Conservation (phyloP, 2,329 filamentous ascomycete species). For the Penicillium crustosum region DNA sequence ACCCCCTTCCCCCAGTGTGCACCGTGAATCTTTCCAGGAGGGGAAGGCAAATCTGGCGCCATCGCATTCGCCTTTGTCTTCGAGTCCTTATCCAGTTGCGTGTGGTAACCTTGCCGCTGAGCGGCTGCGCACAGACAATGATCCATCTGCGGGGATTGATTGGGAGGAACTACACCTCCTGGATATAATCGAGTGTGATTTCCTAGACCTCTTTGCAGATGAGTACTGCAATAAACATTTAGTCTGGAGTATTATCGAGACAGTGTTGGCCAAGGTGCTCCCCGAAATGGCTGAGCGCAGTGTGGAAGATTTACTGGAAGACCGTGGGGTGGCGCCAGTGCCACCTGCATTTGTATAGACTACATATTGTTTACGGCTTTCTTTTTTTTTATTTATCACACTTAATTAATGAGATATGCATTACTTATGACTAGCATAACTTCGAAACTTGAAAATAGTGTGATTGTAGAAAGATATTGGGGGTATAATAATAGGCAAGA, state of each 20-base stretch:
- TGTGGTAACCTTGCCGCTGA: constrained; percentile 8
- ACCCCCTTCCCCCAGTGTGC: constrained; percentile 8
- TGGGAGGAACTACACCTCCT: constrained; percentile 54
- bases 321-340: constrained; percentile 55
- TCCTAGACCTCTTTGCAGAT: constrained; percentile 75
- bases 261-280: constrained; percentile 76
- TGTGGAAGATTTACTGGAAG: constrained; percentile 70
- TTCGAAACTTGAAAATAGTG: neutral
- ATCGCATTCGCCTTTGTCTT: neutral
- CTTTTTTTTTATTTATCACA: neutral
- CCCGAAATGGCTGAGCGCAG: constrained; percentile 77
- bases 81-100: neutral
- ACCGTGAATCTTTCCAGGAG: constrained; percentile 5
- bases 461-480: constrained; percentile 4
- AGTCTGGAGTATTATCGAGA: constrained; percentile 77
- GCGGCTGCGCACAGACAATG: constrained; percentile 16
- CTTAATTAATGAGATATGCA: constrained; percentile 13
- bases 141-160: constrained; percentile 24
- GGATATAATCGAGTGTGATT: constrained; percentile 59
- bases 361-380: neutral
- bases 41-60: constrained; percentile 3
- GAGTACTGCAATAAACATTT: constrained; percentile 91
- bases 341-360: constrained; percentile 16
- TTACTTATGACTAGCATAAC: constrained; percentile 10
- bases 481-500: constrained; percentile 16